Percentiles rank a stretch among this genome's conserved stretches.
Evolutionary conservation across 306 rosid genomes (phyloP).

Genomic region (Echinosophora koreensis): DNA sequence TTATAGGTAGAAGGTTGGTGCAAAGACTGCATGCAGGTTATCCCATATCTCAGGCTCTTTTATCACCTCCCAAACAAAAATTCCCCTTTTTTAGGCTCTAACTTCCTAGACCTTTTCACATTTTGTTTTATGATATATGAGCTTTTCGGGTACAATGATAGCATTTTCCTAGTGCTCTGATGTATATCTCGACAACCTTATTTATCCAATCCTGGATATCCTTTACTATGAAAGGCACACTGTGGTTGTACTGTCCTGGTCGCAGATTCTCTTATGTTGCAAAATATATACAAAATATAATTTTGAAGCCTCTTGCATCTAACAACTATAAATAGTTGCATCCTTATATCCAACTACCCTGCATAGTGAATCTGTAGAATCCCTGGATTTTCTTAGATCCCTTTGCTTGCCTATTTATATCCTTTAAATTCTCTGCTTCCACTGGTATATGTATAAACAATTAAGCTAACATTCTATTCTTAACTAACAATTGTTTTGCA

Average conservation of each 20-base stretch:
- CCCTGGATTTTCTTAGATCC: conserved; percentile 35
- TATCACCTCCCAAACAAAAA: too few relatives aligned
- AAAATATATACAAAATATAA: conserved; percentile 16
- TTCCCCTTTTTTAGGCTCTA: conserved; percentile 41
- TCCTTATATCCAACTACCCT: conserved; percentile 17
- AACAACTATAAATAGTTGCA: conserved; percentile 40
- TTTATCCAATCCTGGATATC: conserved; percentile 7
- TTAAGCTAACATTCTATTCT: conserved; percentile 34
- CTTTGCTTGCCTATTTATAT: conserved; percentile 26
- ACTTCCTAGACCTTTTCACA: background rate
- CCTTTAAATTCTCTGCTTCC: conserved; percentile 32
- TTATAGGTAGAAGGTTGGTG: conserved; percentile 90
- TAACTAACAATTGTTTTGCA: conserved; percentile 54
- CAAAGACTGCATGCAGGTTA: conserved; percentile 89
- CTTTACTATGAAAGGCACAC: conserved; percentile 9
- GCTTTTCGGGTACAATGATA: background rate
- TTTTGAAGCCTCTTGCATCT: conserved; percentile 20
- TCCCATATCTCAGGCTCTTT: conserved; percentile 36
- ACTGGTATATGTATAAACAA: conserved; percentile 1
- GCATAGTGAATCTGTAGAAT: conserved; percentile 22
- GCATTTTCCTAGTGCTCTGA: conserved; percentile 32
- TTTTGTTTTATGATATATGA: conserved; percentile 1
- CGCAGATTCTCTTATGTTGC: conserved; percentile 8
- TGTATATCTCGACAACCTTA: conserved; percentile 2
- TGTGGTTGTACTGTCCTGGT: conserved; percentile 2